These are phyloP conservation scores for Penicilliopsis zonata DNA, from an alignment of 495 filamentous ascomycete species.

Conservation along the genomic window DNA sequence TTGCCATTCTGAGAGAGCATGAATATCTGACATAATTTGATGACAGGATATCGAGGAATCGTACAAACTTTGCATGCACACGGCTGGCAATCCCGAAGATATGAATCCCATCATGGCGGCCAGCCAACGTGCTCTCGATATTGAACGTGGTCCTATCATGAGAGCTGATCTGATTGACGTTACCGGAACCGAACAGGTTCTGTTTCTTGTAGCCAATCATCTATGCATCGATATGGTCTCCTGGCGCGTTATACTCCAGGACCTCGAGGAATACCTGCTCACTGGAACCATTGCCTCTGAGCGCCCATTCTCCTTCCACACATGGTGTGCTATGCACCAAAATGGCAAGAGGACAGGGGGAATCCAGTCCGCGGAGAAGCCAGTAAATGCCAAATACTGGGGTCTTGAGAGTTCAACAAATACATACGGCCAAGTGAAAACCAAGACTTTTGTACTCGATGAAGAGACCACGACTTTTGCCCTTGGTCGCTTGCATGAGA, in stretches of 20 bases:
- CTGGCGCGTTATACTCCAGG: constrained; percentile 55
- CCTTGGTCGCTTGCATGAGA: constrained; percentile 26
- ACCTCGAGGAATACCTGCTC: constrained; percentile 50
- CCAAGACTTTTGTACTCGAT: constrained; percentile 32
- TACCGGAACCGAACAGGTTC: constrained; percentile 36
- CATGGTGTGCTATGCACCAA: constrained; percentile 42
- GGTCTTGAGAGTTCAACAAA: constrained; percentile 36
- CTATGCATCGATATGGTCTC: constrained; percentile 60
- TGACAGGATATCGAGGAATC: constrained; percentile 28
- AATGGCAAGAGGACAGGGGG: constrained; percentile 20
- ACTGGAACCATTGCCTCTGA: constrained; percentile 24
- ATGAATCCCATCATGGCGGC: constrained; percentile 21
- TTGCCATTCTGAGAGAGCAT: neutral
- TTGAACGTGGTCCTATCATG: constrained; percentile 30
- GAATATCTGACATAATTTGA: too few relatives aligned
- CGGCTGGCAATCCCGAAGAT: constrained; percentile 15
- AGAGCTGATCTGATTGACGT: constrained; percentile 40
- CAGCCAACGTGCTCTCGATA: constrained; percentile 29
- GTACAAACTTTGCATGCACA: constrained; percentile 25
- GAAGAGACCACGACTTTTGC: constrained; percentile 30
- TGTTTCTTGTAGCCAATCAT: constrained; percentile 58
- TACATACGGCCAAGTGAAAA: constrained; percentile 34
- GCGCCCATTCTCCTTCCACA: constrained; percentile 47
- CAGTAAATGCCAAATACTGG: constrained; percentile 35
- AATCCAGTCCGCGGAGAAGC: constrained; percentile 13